Evolutionary conservation across 73 alveolate genomes (phyloP).

Genomic region (Breviolum minutum): DNA sequence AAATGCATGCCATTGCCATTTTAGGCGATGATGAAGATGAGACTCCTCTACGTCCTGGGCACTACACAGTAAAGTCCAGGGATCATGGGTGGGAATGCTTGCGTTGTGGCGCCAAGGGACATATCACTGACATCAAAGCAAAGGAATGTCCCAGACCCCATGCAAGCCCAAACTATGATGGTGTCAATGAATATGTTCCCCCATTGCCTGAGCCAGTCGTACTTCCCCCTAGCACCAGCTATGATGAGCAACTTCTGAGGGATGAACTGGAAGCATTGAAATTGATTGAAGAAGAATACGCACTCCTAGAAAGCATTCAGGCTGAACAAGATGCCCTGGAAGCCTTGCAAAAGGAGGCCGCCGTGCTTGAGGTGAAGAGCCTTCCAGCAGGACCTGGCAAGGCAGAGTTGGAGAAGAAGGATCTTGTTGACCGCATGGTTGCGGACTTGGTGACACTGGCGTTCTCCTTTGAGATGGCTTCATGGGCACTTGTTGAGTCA

Average conservation of each 20-base stretch:
- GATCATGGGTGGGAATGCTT: constrained; percentile 1
- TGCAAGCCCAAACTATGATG: neutral
- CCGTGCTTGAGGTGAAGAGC: neutral
- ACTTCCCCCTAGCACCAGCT: neutral
- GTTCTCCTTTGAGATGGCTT: neutral
- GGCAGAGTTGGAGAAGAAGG: neutral
- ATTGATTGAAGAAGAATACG: neutral
- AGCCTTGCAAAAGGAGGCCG: neutral
- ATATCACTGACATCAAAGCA: neutral
- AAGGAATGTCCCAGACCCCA: neutral
- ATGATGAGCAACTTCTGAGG: neutral
- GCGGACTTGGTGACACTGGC: neutral
- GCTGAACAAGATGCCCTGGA: neutral
- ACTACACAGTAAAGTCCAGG: neutral
- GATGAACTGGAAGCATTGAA: constrained; percentile 26
- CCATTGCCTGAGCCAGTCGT: neutral
- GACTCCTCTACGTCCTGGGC: neutral
- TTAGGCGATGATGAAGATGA: neutral
- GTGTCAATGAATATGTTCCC: neutral
- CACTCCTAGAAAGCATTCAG: neutral
- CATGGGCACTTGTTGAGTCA: neutral
- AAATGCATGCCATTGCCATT: neutral
- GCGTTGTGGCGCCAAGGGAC: neutral
- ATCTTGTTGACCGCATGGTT: neutral
- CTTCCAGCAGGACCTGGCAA: neutral